phyloP scores from a whole-genome alignment of 352 stramenopile genomes.

The Phytopythium litorale region DNA sequence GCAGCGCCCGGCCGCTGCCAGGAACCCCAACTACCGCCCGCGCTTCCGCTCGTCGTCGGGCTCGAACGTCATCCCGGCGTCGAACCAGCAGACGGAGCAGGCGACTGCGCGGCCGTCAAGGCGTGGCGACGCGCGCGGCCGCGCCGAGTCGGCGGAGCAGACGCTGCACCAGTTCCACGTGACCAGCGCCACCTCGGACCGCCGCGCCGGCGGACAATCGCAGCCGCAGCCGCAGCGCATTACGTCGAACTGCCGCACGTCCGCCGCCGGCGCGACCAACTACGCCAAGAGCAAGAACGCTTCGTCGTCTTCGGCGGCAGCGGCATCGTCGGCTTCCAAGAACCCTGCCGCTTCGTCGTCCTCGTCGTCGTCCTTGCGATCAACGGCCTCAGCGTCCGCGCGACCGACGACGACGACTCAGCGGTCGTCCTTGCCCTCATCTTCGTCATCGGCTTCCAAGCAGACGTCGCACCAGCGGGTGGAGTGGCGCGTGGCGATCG shows the following conservation, averaged over 20 bases:
- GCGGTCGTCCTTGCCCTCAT: neutral
- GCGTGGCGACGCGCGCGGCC: neutral
- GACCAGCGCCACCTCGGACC: conserved; percentile 4
- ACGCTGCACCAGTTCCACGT: conserved; percentile 18
- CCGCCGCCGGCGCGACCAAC: conserved; percentile 4
- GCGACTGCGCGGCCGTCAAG: neutral
- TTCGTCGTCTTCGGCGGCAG: neutral
- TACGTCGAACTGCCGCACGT: conserved; percentile 11
- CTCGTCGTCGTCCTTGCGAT: neutral
- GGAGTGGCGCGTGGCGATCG: conserved; percentile 74
- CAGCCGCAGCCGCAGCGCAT: conserved; percentile 13
- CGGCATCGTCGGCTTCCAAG: neutral
- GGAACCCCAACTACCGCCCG: neutral
- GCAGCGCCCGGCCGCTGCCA: neutral
- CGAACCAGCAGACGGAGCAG: conserved; percentile 3
- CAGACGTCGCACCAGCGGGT: conserved; percentile 18
- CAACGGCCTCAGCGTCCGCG: neutral
- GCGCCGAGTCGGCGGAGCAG: conserved; percentile 12
- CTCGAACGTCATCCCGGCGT: neutral
- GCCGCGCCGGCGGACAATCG: conserved; percentile 3
- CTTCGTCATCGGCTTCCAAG: conserved; percentile 2
- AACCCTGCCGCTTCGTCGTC: neutral
- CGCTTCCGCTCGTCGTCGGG: conserved; percentile 6
- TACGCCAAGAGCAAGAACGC: conserved; percentile 5
- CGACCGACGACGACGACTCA: neutral